Percentiles rank a stretch among this genome's conserved stretches.
phyloP scores from a whole-genome alignment of 108 stramenopile genomes.

The Skeletonema costatum region DNA sequence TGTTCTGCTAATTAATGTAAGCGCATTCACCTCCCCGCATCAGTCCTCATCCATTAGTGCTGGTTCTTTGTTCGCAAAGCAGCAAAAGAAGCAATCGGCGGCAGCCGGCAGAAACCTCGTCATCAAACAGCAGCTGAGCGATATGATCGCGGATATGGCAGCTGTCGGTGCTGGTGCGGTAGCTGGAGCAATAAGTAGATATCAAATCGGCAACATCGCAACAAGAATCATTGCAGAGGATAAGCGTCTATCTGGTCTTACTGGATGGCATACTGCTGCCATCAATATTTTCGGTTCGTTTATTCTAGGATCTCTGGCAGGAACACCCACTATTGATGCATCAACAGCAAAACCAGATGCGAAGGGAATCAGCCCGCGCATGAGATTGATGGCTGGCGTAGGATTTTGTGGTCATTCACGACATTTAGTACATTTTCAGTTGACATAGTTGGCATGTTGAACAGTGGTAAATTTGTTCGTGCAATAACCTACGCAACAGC shows the following conservation, averaged over 20 bases:
- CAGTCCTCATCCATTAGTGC: background rate
- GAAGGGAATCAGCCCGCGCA: conserved; percentile 54
- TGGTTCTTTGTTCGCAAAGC: background rate
- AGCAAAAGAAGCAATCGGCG: background rate
- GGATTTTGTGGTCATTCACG: conserved; percentile 83
- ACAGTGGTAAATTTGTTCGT: conserved; percentile 46
- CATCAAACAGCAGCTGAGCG: background rate
- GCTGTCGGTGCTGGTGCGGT: conserved; percentile 72
- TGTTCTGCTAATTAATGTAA: background rate
- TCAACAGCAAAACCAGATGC: conserved; percentile 5
- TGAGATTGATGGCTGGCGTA: conserved; percentile 68
- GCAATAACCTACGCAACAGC: conserved; percentile 61
- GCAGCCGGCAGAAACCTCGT: background rate
- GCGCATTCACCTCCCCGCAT: background rate
- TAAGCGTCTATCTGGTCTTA: conserved; percentile 25
- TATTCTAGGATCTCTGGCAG: conserved; percentile 63
- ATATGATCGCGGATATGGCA: conserved; percentile 45
- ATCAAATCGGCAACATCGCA: conserved; percentile 66
- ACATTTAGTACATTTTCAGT: conserved; percentile 79
- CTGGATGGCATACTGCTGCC: conserved; percentile 71
- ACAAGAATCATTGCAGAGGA: conserved; percentile 63
- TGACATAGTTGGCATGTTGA: conserved; percentile 67
- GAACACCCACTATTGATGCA: conserved; percentile 27
- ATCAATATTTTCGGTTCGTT: conserved; percentile 79
- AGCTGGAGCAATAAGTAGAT: conserved; percentile 63